Percentiles rank a stretch among this genome's conserved stretches.
Evolutionary conservation across 2,329 filamentous ascomycete species (phyloP).

Genomic region (Mariannaea elegans): DNA sequence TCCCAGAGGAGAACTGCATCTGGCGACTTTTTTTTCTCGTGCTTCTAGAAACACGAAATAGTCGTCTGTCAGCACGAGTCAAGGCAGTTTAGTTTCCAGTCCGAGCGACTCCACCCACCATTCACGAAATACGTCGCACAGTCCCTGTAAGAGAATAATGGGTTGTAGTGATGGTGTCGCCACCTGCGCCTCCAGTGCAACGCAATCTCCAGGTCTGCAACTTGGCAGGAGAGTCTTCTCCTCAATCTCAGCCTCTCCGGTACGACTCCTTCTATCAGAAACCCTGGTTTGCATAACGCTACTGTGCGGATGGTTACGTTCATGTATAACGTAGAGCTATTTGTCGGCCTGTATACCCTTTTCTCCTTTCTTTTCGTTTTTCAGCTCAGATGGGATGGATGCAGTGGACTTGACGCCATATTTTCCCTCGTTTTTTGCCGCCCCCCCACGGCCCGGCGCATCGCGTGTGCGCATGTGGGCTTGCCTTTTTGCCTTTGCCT

Average conservation of each 20-base stretch:
- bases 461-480: no score
- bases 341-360: conserved; percentile 16
- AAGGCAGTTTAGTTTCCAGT: neutral
- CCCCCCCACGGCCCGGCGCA: no score
- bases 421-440: neutral
- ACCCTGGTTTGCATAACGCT: neutral
- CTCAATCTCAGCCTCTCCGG: neutral
- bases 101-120: neutral
- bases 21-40: neutral
- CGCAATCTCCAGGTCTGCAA: conserved; percentile 37
- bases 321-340: conserved; percentile 5
- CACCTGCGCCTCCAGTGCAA: conserved; percentile 36
- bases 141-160: no score
- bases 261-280: neutral
- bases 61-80: neutral
- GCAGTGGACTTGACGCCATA: conserved; percentile 27
- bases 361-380: conserved; percentile 11
- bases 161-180: conserved; percentile 18
- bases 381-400: conserved; percentile 34
- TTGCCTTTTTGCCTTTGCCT: no score
- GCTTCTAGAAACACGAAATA: conserved; percentile 13
- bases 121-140: no score
- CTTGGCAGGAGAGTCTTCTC: no score
- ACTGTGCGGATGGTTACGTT: conserved; percentile 16
- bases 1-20: neutral